Evolutionary conservation across 2,329 filamentous ascomycete species (phyloP).

Genomic region (Ceratocystis harringtonii): DNA sequence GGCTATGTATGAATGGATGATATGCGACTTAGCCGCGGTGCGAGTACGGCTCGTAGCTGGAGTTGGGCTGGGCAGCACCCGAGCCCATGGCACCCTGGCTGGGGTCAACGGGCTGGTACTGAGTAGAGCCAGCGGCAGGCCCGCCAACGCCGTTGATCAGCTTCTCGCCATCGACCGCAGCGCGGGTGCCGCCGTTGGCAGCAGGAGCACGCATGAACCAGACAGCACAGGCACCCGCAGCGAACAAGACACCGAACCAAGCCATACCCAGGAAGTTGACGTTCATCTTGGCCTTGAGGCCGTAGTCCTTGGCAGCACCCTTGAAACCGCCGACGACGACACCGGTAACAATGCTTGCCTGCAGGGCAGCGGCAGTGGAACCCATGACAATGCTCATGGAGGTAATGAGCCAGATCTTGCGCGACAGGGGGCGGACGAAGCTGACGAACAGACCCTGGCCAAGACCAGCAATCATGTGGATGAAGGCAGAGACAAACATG

Average conservation of each 20-base stretch:
- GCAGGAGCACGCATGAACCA: conserved; percentile 60
- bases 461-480: conserved; percentile 55
- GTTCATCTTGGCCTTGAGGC: conserved; percentile 53
- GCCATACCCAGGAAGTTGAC: conserved; percentile 52
- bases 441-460: conserved; percentile 67
- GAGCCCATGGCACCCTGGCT: conserved; percentile 22
- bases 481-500: conserved; percentile 59
- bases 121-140: conserved; percentile 22
- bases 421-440: conserved; percentile 67
- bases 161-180: conserved; percentile 29
- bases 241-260: conserved; percentile 70
- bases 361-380: conserved; percentile 48
- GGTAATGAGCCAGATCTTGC: conserved; percentile 61
- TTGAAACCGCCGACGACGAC: conserved; percentile 56
- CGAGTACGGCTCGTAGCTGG: conserved; percentile 47
- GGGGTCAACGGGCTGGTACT: conserved; percentile 27
- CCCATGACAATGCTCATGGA: conserved; percentile 42
- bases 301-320: conserved; percentile 52
- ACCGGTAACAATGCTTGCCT: conserved; percentile 59
- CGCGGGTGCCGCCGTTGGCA: conserved; percentile 32
- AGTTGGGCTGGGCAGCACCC: conserved; percentile 31
- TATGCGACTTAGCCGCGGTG: conserved; percentile 33
- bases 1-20: no score
- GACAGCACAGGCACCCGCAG: conserved; percentile 63
- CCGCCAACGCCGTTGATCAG: conserved; percentile 19